These are phyloP conservation scores for Cryptococcus wingfieldii DNA, from an alignment of 1,284 basidiomycete species.

Conservation along the genomic window DNA sequence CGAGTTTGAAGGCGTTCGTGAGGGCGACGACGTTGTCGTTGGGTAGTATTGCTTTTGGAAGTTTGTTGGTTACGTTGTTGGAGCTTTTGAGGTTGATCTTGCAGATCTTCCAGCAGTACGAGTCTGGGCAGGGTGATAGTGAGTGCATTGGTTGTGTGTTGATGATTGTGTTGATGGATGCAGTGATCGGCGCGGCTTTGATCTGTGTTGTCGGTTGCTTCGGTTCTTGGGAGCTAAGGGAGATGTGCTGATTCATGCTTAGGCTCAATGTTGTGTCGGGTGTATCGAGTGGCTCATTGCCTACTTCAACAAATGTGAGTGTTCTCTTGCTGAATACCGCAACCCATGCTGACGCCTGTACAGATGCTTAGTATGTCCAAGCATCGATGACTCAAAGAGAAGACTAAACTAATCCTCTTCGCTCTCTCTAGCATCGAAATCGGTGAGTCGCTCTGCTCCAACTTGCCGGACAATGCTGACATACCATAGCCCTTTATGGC, in stretches of 20 bases:
- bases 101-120: conserved; percentile 62
- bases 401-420: not conserved
- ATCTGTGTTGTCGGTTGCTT: not conserved
- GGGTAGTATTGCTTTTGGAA: conserved; percentile 85
- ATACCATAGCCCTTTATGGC: conserved; percentile 66
- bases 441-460: conserved; percentile 20
- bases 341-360: not conserved
- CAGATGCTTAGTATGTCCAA: conserved; percentile 33
- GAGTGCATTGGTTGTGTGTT: conserved; percentile 32
- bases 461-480: not conserved
- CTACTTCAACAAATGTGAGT: conserved; percentile 70
- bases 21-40: conserved; percentile 80
- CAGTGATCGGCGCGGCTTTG: conserved; percentile 1
- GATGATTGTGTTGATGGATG: not conserved
- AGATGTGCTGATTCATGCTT: conserved; percentile 24
- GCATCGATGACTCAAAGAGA: not conserved
- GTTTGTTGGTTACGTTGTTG: conserved; percentile 78
- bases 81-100: conserved; percentile 69
- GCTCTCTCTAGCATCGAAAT: conserved; percentile 65
- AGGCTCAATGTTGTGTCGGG: conserved; percentile 71
- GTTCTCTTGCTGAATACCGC: not conserved
- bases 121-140: conserved; percentile 71
- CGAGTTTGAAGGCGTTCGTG: conserved; percentile 65
- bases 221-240: too few relatives aligned
- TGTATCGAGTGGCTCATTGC: conserved; percentile 66